Base-by-base conservation (phyloP, 768 basidiomycete species). In the Leucocoprinus birnbaumii region DNA sequence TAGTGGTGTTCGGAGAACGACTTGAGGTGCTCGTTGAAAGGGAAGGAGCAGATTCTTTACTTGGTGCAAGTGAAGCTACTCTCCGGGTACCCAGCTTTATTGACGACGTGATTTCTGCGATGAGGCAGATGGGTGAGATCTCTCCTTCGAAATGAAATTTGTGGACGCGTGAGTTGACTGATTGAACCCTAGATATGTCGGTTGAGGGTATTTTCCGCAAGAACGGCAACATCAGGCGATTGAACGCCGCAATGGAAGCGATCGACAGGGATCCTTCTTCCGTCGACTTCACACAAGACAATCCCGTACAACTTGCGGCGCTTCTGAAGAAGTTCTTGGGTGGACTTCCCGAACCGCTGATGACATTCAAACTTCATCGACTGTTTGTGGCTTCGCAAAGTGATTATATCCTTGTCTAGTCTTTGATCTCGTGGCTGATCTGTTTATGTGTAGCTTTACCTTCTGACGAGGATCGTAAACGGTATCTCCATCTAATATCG, bases 161-260 rank as follows among this genome's bases (percentile, higher is more conserved):
- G n/a, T 58, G 41, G 45, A 34, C 31, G 51, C 8, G 34, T 9
- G 27, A n/a, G 18, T 31, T 46, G 27, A 66, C 11, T 53, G 51
- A 34, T 49, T 60, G 10, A 24, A 21, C 49, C 49, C 31, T 60
- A 98, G 97, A 99, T 73, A 94, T 99, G 92, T 98, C 97, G 8
- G 80, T 99, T 38, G 97, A 98, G 72, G 97, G 97, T 55, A 96
- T 99, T 60, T 99, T 99, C 80, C 84, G 97, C 53, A 94, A 95
- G 75, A 97, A 95, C 64, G 97, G 97, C 51, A 98, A 98, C 67
- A 98, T 98, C 65, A 83, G 94, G 51, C 85, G 94, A 56, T 76
- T 98, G 58, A 92, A 91, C 66, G 91, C 95, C 62, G 78, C 97
- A 34, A 87, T 89, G 11, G 96, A 98, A 56, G 84, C 90, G 3